A percentile compares a stretch with the other conserved stretches of the same genome.
phyloP scores from a whole-genome alignment of 2,329 filamentous ascomycete species.

The Helotiales sp. region DNA sequence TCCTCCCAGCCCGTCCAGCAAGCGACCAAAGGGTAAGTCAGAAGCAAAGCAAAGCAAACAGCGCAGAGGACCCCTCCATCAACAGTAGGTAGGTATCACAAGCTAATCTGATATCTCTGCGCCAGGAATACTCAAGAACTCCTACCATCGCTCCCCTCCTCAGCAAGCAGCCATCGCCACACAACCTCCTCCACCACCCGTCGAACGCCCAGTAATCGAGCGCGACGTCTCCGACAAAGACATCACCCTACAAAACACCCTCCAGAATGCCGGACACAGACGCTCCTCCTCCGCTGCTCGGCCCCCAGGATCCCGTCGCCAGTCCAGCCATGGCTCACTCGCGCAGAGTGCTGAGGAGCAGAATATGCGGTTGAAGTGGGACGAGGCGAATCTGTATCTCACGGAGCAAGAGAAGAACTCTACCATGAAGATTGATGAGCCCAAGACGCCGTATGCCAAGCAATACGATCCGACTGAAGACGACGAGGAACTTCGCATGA shows the following conservation, averaged over 20 bases:
- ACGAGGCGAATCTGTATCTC: conserved; percentile 96
- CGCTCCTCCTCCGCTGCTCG: conserved; percentile 81
- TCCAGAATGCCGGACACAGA: conserved; percentile 89
- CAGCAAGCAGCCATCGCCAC: conserved; percentile 48
- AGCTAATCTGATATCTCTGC: conserved; percentile 14
- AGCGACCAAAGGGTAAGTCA: conserved; percentile 46
- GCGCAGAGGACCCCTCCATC: conserved; percentile 11
- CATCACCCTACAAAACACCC: conserved; percentile 89
- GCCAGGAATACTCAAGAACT: conserved; percentile 92
- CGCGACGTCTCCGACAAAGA: conserved; percentile 73
- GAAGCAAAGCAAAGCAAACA: too few species aligned
- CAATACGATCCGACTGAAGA: conserved; percentile 92
- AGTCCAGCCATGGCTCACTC: conserved; percentile 42
- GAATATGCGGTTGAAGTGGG: conserved; percentile 87
- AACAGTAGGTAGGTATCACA: conserved; percentile 4
- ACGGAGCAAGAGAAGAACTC: conserved; percentile 94
- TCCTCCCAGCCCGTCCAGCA: conserved; percentile 42
- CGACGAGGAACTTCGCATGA: conserved; percentile 65
- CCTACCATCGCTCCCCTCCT: conserved; percentile 65
- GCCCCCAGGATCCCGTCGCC: conserved; percentile 50
- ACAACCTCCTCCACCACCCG: conserved; percentile 46
- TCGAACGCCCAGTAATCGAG: conserved; percentile 41
- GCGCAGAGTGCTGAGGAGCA: conserved; percentile 51
- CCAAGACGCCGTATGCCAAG: conserved; percentile 94
- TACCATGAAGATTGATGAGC: conserved; percentile 99